Conservation (phyloP, 2,329 filamentous ascomycete genomes). For the Camillea tinctor region DNA sequence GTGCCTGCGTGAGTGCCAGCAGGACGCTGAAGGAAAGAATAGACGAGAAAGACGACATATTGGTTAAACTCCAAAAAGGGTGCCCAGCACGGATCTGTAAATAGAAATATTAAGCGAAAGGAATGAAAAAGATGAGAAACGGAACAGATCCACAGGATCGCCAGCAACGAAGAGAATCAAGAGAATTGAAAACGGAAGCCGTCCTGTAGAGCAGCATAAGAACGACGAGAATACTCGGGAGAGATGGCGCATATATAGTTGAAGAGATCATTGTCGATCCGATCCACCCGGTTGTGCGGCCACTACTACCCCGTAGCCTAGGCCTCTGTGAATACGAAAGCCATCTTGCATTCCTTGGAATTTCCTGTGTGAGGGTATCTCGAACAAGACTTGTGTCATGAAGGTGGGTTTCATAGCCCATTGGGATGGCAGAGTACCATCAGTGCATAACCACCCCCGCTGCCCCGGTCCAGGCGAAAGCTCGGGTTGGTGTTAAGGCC, state of each 20-base stretch:
- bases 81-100: constrained; percentile 33
- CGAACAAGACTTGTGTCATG: constrained; percentile 22
- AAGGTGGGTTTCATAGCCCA: constrained; percentile 13
- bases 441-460: constrained; percentile 1
- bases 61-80: constrained; percentile 25
- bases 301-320: constrained; percentile 5
- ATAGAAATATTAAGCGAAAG: constrained; percentile 28
- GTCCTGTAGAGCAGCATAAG: constrained; percentile 17
- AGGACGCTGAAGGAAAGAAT: constrained; percentile 36
- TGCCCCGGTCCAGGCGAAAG: constrained; percentile 1
- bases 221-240: constrained; percentile 9
- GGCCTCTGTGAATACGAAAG: constrained; percentile 8
- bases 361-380: constrained; percentile 14
- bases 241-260: constrained; percentile 21
- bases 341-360: constrained; percentile 2
- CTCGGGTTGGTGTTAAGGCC: constrained; percentile 1
- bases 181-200: constrained; percentile 22
- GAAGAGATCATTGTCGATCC: constrained; percentile 8
- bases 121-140: constrained; percentile 18
- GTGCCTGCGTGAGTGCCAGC: constrained; percentile 38
- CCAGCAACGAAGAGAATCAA: constrained; percentile 21
- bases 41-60: constrained; percentile 37
- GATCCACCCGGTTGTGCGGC: constrained; percentile 6
- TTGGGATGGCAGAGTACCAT: neutral
- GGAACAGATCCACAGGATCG: constrained; percentile 31